Evolutionary conservation across 1,139 yeast genomes (phyloP), one percentile per base, ranked within the genome.

Genomic region (Geotrichum restrictum): DNA sequence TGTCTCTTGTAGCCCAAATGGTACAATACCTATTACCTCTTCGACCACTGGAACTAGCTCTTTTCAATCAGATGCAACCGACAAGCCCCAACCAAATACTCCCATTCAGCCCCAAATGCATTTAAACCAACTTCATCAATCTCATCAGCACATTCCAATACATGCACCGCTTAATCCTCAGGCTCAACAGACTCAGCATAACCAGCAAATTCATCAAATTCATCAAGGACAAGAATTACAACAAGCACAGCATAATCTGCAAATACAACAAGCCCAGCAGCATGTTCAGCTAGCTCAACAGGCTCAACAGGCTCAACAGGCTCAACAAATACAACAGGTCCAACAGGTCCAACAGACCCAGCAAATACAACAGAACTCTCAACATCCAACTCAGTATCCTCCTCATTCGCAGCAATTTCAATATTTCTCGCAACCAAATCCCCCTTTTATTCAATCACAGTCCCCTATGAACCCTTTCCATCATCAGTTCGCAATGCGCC

Each of bases 41-140:
- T 67, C 73, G n/a, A 66, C 83, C 48, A 72, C 80, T 82, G 56
- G 71, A 76, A 49, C 74, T 79, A 5, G 82, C 57, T 32, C 18
- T 24, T 24, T 24, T 24, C 29, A 24, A 24, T 5, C 29, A 5
- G 8, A 24, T 24, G 7, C 8, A 24, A 8, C 8, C 8, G 29
- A 24, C 7, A 5, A 24, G 8, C 3, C 22, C 7, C 41, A 8
- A 29, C 18, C 14, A 21, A 24, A 13, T 39, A 7, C 40, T 33
- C 22, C 16, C 40, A 13, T 7, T 14, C 14, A n/a, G 34, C 19
- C n/a, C 14, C 33, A 19, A 33, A 33, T 13, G 6, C 24, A 8
- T n/a, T 10, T 6, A 11, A 38, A 7, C 7, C 24, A 31, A 16
- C 24, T 41, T 31, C 18, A 6, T 18, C 45, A 29, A 14, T 39